Base-by-base conservation (phyloP, 768 basidiomycete genomes). In the Suillus plorans region DNA sequence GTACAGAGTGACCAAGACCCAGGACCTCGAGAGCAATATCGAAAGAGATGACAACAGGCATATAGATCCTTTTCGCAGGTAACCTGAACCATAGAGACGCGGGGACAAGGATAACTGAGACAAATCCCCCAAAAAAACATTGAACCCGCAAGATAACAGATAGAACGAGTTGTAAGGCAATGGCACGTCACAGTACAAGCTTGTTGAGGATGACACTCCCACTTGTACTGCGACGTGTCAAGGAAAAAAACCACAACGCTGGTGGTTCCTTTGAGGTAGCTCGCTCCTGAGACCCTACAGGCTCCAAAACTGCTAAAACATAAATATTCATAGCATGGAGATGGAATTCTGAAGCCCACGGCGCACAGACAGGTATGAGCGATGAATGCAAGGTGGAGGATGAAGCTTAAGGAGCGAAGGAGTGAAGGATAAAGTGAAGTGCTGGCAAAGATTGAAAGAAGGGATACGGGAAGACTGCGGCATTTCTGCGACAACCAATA, bases 131-230 rank as follows among this genome's bases (percentile, higher is more conserved):
- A 0, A 8, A 39, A 25, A 39, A 22, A 37, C 13, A 41, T 55
- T 2, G 10, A 58, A 14, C 22, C 22, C 22, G 16, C 14, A 9
- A 25, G 37, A 58, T 18, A 4, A 10, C 22, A 16, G 56, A 34
- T 34, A 6, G 10, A 16, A 18, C 22, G 37, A 39, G 8, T 18
- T 25, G 37, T 8, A 4, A 41, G 45, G 28, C 25, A 31, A 56
- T n/a, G 67, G 61, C 69, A 74, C 69, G 64, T 60, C 22, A 58
- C 63, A 69, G 61, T 44, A 75, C 78, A 75, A 76, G 78, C 73
- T 78, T 81, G 76, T 64, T 72, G 79, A 83, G 82, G 65, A 81
- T 80, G 74, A 70, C 82, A 80, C 82, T 82, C 80, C 77, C 80
- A 73, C 76, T 74, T 71, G 75, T 75, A 67, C 61, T 66, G 64